Conservation (phyloP, 2,329 filamentous ascomycete species). For the Cercospora berteroae region DNA sequence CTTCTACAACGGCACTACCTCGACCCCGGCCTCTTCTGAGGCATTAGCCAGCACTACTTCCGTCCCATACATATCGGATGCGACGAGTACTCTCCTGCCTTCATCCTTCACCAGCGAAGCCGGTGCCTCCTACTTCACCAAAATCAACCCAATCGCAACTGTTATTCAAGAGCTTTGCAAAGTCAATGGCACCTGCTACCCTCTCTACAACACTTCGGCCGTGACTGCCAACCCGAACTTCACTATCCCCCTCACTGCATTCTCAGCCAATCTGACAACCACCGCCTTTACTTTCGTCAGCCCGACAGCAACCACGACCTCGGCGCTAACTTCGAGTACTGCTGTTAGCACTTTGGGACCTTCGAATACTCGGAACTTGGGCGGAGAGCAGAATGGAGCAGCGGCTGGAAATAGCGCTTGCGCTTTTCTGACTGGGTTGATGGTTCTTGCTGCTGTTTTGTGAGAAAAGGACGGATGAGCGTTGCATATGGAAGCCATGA, state of each 20-base stretch:
- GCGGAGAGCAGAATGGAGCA: background rate
- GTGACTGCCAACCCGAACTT: background rate
- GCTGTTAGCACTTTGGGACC: background rate
- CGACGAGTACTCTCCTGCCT: background rate
- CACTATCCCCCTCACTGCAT: background rate
- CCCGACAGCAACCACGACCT: background rate
- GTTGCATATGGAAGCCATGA: background rate
- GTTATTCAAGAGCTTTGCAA: background rate
- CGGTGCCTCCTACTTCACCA: constrained; percentile 1
- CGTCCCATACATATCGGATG: background rate
- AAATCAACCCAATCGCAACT: background rate
- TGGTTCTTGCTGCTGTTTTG: background rate
- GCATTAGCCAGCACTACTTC: background rate
- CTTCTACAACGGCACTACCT: background rate
- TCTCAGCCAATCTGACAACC: background rate
- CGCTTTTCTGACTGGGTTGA: background rate
- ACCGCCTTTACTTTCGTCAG: background rate
- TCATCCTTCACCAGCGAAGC: background rate
- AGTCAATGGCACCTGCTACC: background rate
- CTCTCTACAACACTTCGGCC: background rate
- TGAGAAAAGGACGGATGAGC: background rate
- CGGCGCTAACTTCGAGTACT: background rate
- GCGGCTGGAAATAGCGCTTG: background rate
- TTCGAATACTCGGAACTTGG: background rate
- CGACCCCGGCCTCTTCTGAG: background rate